Conservation (phyloP, 2,329 filamentous ascomycete species). For the Metarhizium guizhouense region DNA sequence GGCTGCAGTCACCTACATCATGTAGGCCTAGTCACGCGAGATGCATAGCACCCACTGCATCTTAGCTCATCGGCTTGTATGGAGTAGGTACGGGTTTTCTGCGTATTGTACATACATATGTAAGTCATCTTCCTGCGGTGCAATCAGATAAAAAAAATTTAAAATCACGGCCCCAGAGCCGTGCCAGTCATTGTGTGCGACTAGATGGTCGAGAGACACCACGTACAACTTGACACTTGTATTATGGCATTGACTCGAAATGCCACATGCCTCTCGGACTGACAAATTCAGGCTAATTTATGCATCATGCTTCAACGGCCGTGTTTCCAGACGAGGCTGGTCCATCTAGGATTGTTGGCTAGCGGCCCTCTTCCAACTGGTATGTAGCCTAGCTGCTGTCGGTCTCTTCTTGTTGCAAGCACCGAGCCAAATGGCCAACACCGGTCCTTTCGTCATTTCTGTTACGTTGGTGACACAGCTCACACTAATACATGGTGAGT, state of each 20-base stretch:
- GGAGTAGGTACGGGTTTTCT: not conserved
- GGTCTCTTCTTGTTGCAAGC: not conserved
- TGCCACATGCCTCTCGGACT: not conserved
- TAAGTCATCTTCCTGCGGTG: not conserved
- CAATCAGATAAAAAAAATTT: not conserved
- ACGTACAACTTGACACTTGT: not conserved
- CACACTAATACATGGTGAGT: not conserved
- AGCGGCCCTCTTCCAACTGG: not conserved
- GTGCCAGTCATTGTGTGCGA: not conserved
- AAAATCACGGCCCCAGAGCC: not conserved
- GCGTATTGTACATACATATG: not conserved
- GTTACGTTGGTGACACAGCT: not conserved
- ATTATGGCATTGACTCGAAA: not conserved
- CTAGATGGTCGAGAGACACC: not conserved
- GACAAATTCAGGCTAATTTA: not conserved
- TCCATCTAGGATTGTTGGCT: not conserved
- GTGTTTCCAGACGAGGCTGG: constrained; percentile 5
- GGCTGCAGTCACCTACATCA: constrained; percentile 3
- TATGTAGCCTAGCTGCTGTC: not conserved
- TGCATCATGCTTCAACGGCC: constrained; percentile 1
- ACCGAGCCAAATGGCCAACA: not conserved
- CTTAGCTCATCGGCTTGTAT: constrained; percentile 2
- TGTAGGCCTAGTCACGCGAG: constrained; percentile 5
- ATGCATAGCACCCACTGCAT: constrained; percentile 7
- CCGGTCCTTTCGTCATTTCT: not conserved